Conservation (phyloP, 257 asterid genomes). For the Capsicum rhomboideum region DNA sequence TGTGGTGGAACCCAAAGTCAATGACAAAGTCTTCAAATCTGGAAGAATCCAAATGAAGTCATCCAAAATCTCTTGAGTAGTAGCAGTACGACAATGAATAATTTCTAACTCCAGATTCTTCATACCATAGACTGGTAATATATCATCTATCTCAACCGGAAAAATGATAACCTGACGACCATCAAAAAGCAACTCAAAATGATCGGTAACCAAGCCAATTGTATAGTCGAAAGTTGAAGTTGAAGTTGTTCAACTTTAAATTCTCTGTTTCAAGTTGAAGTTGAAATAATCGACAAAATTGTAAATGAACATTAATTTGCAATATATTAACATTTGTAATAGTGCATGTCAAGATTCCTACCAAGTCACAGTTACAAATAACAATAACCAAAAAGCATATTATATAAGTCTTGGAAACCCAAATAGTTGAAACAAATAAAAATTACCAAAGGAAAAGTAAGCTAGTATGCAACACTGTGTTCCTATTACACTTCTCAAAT, state of each 20-base stretch:
- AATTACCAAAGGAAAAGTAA: not conserved
- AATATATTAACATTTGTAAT: not conserved
- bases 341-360: not conserved
- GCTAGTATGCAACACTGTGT: not conserved
- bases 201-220: not conserved
- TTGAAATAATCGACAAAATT: not conserved
- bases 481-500: not conserved
- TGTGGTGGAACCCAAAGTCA: not conserved
- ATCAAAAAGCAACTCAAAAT: not conserved
- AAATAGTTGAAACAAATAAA: not conserved
- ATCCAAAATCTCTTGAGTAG: not conserved
- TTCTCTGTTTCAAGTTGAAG: not conserved
- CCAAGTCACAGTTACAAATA: not conserved
- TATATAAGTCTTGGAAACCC: not conserved
- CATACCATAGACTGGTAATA: not conserved
- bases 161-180: not conserved
- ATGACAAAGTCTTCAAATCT: not conserved
- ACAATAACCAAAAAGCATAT: not conserved
- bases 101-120: not conserved
- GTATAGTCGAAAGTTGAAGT: not conserved
- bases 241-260: not conserved
- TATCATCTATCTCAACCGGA: not conserved
- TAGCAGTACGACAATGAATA: rapidly evolving
- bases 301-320: not conserved
- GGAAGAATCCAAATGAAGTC: not conserved